Conservation (phyloP, 129 eudicot species). For the Flaveria brownii region DNA sequence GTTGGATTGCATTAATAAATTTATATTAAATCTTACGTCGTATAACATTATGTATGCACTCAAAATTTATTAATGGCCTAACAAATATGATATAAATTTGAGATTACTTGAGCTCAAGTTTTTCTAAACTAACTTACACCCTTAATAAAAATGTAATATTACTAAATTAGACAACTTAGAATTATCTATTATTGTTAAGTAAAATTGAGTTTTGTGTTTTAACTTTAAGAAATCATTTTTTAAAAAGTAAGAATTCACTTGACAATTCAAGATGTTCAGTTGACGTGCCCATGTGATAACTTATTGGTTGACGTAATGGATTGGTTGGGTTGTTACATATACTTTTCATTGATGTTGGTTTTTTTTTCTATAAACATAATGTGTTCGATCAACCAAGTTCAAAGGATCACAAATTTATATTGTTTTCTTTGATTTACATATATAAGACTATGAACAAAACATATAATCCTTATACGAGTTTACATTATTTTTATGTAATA, state of each 20-base stretch:
- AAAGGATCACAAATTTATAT: too few species aligned
- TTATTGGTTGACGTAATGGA: conserved; percentile 12
- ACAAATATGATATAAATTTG: not conserved
- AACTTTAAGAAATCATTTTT: not conserved
- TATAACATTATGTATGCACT: not conserved
- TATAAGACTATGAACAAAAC: too few species aligned
- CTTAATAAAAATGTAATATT: too few species aligned
- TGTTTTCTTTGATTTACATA: too few species aligned
- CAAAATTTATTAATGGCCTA: not conserved
- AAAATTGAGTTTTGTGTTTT: not conserved
- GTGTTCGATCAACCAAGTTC: not conserved
- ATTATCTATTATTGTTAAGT: not conserved
- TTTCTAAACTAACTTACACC: too few species aligned
- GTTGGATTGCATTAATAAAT: too few species aligned
- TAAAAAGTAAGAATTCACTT: conserved; percentile 2
- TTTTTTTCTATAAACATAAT: not conserved
- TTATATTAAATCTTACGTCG: too few species aligned
- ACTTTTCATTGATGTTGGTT: conserved; percentile 5
- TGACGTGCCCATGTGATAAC: conserved; percentile 21
- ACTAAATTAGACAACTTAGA: not conserved
- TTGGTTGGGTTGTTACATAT: conserved; percentile 20
- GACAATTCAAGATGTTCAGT: conserved; percentile 2
- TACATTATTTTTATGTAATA: too few species aligned
- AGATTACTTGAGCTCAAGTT: not conserved
- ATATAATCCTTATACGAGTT: too few species aligned